Evolutionary conservation across 1,284 basidiomycete species (phyloP), one percentile per base, ranked within the genome.

Genomic region (Earliella scabrosa): DNA sequence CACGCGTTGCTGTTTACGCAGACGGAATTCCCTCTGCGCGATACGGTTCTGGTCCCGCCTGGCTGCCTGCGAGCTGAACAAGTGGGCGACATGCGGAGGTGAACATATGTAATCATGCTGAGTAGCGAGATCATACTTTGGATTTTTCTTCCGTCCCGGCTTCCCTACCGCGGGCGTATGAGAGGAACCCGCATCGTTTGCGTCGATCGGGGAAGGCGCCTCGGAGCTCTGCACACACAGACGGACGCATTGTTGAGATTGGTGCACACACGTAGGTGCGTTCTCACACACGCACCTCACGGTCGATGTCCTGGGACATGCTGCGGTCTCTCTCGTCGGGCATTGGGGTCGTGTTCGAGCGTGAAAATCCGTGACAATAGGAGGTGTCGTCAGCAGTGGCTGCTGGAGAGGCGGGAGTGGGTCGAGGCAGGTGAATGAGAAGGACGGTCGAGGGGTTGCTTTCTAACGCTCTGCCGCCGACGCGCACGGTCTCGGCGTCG

Each of bases 1-100:
- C 58, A 87, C 86, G 71, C 88, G 82, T 66, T 93, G 92, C 71
- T 95, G 94, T 71, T 96, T 96, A 63, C 93, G 80, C 50, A 95
- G 78, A 39, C 94, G 85, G 67, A 97, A 97, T 73, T 97, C 94
- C 45, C 94, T 85, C 72, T 97, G 95, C 1, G 94, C 94, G 56
- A 96, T 93, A 54, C 95, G 83, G 70, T 97, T 97, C 73, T 97
- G 94, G 75, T 93, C 91, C 63, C 90, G 83, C 65, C 90, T 76
- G 16, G 91, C 90, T 36, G 91, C 90, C 74, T 93, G 90, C 29
- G 91, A 93, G 75, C 91, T 91, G 58, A n/a, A 46, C 64, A 58
- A 41, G 44, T 55, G n/a, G n/a, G n/a, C n/a, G 48, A 54, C 57
- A 53, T 44, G 41, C 47, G 56, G 61, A 60, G 59, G 73, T 74